These are phyloP conservation scores for Colletotrichum tropicale DNA, from an alignment of 2,329 filamentous ascomycete species.

Conservation along the genomic window DNA sequence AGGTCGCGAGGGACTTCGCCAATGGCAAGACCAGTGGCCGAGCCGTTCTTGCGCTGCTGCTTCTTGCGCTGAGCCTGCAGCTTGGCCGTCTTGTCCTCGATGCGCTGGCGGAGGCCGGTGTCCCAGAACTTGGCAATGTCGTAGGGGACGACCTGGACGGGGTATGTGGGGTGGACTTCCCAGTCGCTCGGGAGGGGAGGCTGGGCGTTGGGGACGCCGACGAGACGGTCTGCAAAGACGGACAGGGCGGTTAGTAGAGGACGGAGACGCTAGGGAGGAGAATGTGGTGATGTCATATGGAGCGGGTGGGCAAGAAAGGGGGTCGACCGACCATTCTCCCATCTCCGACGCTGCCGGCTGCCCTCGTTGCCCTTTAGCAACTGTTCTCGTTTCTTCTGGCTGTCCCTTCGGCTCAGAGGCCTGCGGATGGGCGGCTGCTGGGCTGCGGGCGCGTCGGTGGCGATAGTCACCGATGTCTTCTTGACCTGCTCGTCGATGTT, in stretches of 20 bases:
- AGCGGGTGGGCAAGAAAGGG: not conserved
- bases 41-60: constrained; percentile 46
- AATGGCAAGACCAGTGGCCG: constrained; percentile 46
- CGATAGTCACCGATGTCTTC: not conserved
- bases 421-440: constrained; percentile 41
- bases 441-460: constrained; percentile 22
- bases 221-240: constrained; percentile 70
- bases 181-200: constrained; percentile 85
- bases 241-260: not conserved
- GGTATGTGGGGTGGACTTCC: constrained; percentile 81
- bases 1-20: constrained; percentile 79
- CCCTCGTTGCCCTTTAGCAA: constrained; percentile 91
- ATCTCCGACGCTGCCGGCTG: constrained; percentile 81
- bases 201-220: constrained; percentile 84
- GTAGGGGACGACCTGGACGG: constrained; percentile 81
- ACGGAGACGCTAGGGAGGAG: not conserved
- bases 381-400: constrained; percentile 68
- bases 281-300: not conserved
- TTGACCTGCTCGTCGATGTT: constrained; percentile 67
- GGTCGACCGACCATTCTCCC: constrained; percentile 80
- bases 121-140: constrained; percentile 90
- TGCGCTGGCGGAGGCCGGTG: constrained; percentile 49
- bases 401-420: constrained; percentile 57
- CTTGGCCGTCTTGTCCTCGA: constrained; percentile 48
- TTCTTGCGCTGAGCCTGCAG: constrained; percentile 49